These are phyloP conservation scores for Colletotrichum tamarilloi DNA, from an alignment of 2,329 filamentous ascomycete species.

Conservation along the genomic window DNA sequence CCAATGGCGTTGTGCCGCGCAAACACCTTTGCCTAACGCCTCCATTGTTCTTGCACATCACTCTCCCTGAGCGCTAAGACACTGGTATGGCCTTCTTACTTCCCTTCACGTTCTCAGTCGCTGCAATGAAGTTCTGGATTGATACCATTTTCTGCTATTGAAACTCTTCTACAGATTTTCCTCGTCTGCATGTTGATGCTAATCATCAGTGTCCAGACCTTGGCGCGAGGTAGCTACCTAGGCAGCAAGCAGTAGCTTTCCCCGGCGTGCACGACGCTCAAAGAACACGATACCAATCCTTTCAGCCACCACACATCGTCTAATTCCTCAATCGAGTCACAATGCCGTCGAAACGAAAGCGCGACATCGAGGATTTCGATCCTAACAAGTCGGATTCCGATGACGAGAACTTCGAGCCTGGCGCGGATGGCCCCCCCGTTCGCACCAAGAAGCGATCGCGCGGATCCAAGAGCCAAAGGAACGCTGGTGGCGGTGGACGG, in stretches of 20 bases:
- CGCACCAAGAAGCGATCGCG: conserved; percentile 51
- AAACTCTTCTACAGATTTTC: not conserved
- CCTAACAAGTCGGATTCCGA: conserved; percentile 74
- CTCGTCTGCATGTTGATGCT: not conserved
- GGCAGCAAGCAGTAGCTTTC: conserved; percentile 11
- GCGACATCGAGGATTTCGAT: conserved; percentile 69
- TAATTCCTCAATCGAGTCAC: conserved; percentile 27
- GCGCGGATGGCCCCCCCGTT: conserved; percentile 54
- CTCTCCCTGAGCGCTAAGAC: conserved; percentile 24
- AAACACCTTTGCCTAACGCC: conserved; percentile 19
- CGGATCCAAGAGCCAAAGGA: conserved; percentile 48
- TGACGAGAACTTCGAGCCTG: conserved; percentile 74
- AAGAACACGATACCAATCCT: conserved; percentile 11
- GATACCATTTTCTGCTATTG: not conserved
- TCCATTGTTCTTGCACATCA: conserved; percentile 28
- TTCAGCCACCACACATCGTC: not conserved
- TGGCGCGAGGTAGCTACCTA: not conserved
- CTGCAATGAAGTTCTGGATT: not conserved
- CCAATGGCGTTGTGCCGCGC: conserved; percentile 21
- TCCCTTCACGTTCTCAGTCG: not conserved
- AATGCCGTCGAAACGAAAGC: conserved; percentile 68
- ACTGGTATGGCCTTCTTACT: conserved; percentile 22
- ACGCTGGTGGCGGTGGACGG: conserved; percentile 46
- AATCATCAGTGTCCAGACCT: not conserved
- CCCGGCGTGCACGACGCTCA: conserved; percentile 16